Conservation (phyloP, 2,329 filamentous ascomycete species). For the Fusarium solani-melongenae region DNA sequence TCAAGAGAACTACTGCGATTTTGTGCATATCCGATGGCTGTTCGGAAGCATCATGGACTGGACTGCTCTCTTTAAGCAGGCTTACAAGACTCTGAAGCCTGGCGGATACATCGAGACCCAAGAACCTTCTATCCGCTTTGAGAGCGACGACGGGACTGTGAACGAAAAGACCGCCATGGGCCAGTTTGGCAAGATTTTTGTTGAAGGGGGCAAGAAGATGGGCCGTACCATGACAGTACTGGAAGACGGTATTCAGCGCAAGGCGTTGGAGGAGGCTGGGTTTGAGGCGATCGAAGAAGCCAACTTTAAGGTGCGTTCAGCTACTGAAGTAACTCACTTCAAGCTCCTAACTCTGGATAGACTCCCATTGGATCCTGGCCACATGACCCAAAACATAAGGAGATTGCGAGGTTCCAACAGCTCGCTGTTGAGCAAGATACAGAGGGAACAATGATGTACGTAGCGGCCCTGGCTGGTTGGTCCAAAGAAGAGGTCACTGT, state of each 20-base stretch:
- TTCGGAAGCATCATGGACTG: slow-evolving; percentile 3
- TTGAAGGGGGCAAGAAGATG: slow-evolving; percentile 10
- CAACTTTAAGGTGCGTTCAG: neutral
- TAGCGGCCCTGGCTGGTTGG: neutral
- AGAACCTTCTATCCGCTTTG: slow-evolving; percentile 1
- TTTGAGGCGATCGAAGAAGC: slow-evolving; percentile 2
- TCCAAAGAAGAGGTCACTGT: neutral
- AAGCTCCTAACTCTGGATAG: neutral
- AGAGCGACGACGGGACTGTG: slow-evolving; percentile 6
- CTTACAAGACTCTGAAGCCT: slow-evolving; percentile 3
- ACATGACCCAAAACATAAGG: slow-evolving; percentile 1
- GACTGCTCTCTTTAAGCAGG: neutral
- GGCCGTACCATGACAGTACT: slow-evolving; percentile 1
- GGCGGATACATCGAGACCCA: slow-evolving; percentile 8
- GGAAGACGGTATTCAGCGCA: neutral
- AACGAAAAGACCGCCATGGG: slow-evolving; percentile 8
- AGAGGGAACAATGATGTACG: slow-evolving; percentile 3
- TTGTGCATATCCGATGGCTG: slow-evolving; percentile 1
- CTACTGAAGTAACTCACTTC: too few species aligned
- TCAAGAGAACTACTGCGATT: neutral
- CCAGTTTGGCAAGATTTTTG: slow-evolving; percentile 7
- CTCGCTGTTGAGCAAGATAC: slow-evolving; percentile 4
- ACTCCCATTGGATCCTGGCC: slow-evolving; percentile 8
- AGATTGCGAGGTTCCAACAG: slow-evolving; percentile 5
- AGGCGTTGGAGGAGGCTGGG: slow-evolving; percentile 2